phyloP scores from a whole-genome alignment of 2,329 filamentous ascomycete species.

The Grosmannia huntii region DNA sequence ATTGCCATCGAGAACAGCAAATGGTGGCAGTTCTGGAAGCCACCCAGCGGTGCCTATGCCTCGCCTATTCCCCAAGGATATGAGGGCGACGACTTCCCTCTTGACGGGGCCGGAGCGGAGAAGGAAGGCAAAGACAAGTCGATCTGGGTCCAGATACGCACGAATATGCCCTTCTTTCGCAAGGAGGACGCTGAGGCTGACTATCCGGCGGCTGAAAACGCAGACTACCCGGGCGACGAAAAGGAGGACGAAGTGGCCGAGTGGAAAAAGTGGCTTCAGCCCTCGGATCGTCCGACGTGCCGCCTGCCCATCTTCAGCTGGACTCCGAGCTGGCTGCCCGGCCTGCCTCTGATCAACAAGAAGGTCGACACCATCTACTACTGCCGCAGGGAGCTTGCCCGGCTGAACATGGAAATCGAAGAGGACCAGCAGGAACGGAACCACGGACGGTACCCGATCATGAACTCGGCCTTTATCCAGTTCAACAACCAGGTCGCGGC shows the following conservation, averaged over 20 bases:
- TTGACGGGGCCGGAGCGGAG: constrained; percentile 12
- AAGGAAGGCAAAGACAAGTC: constrained; percentile 27
- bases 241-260: constrained; percentile 50
- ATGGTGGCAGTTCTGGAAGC: constrained; percentile 56
- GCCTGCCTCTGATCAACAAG: constrained; percentile 65
- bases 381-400: constrained; percentile 74
- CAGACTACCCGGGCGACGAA: constrained; percentile 45
- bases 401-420: constrained; percentile 85
- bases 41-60: constrained; percentile 45
- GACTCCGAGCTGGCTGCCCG: constrained; percentile 56
- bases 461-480: constrained; percentile 96
- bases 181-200: constrained; percentile 28
- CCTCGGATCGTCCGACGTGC: constrained; percentile 76
- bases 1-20: constrained; percentile 29
- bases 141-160: constrained; percentile 36
- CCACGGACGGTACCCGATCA: constrained; percentile 73
- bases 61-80: constrained; percentile 47
- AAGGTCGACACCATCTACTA: constrained; percentile 95
- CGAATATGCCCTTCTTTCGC: constrained; percentile 35
- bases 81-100: constrained; percentile 30
- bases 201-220: constrained; percentile 53
- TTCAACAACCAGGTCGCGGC: constrained; percentile 97
- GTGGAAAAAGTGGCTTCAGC: constrained; percentile 75
- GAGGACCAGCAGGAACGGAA: constrained; percentile 72
- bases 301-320: constrained; percentile 50